These are phyloP conservation scores for Globisporangium takayamanum DNA, from an alignment of 352 stramenopile species.

Conservation along the genomic window DNA sequence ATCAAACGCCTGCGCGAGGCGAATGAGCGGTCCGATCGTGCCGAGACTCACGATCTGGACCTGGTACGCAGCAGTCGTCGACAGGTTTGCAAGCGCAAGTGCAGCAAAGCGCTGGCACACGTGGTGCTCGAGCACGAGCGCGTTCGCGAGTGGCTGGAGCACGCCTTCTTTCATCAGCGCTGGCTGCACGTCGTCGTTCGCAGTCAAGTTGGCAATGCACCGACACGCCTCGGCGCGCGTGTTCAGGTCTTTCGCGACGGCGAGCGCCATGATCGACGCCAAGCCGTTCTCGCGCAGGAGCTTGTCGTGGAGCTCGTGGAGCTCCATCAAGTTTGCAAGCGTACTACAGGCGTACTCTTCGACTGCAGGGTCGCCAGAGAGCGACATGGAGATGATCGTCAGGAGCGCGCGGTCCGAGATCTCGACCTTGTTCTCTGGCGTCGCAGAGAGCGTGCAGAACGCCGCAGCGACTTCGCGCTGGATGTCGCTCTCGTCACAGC, in stretches of 20 bases:
- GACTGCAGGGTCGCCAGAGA: conserved; percentile 87
- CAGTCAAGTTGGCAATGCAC: conserved; percentile 92
- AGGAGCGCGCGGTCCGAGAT: conserved; percentile 92
- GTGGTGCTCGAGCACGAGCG: conserved; percentile 84
- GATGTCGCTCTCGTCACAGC: conserved; percentile 88
- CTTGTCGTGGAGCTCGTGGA: conserved; percentile 92
- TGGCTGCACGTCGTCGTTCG: conserved; percentile 91
- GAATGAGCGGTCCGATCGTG: conserved; percentile 88
- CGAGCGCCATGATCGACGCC: conserved; percentile 89
- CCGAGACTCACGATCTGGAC: conserved; percentile 93
- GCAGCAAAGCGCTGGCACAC: conserved; percentile 93
- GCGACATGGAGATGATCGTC: conserved; percentile 93
- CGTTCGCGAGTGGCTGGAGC: conserved; percentile 87
- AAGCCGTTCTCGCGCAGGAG: conserved; percentile 93
- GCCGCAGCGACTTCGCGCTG: conserved; percentile 90
- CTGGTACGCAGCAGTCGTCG: conserved; percentile 90
- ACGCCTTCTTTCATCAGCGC: conserved; percentile 90
- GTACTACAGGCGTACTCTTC: conserved; percentile 93
- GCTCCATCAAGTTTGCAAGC: conserved; percentile 94
- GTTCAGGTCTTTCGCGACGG: conserved; percentile 84
- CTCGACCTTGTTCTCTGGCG: conserved; percentile 95
- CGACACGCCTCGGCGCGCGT: conserved; percentile 90
- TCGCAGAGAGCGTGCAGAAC: conserved; percentile 92
- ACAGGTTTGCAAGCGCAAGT: conserved; percentile 92
- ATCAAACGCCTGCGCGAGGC: conserved; percentile 80